Percentiles rank a stretch among this genome's conserved stretches.
phyloP scores from a whole-genome alignment of 176 grass and related monocot genomes.

The Eleusine indica region DNA sequence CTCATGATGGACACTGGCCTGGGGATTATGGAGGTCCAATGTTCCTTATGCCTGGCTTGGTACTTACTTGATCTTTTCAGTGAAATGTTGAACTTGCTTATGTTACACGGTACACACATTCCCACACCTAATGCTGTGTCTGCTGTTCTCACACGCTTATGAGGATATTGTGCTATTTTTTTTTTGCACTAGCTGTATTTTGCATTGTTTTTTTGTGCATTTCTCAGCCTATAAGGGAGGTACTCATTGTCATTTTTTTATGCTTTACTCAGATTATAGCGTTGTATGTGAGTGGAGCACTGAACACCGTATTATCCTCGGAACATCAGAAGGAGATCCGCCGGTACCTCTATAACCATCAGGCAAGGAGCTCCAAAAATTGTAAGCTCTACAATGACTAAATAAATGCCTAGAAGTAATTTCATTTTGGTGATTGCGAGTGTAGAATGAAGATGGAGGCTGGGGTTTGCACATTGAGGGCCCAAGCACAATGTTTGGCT shows the following conservation, averaged over 20 bases:
- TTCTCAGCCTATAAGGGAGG: background rate
- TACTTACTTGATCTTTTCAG: slow-evolving; percentile 34
- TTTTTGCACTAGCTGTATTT: background rate
- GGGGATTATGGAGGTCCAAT: slow-evolving; percentile 89
- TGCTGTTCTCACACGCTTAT: background rate
- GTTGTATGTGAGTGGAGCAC: slow-evolving; percentile 64
- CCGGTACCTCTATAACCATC: slow-evolving; percentile 93
- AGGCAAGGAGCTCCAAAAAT: slow-evolving; percentile 48
- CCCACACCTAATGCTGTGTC: background rate
- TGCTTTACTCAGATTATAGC: slow-evolving; percentile 65
- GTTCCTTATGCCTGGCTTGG: slow-evolving; percentile 90
- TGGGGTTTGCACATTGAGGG: slow-evolving; percentile 97
- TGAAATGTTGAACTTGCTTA: slow-evolving; percentile 7
- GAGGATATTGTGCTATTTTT: background rate
- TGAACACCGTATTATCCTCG: slow-evolving; percentile 66
- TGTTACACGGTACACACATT: background rate
- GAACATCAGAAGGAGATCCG: slow-evolving; percentile 83
- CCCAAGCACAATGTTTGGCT: slow-evolving; percentile 94
- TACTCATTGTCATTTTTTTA: slow-evolving; percentile 16
- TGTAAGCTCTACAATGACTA: slow-evolving; percentile 3
- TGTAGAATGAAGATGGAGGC: slow-evolving; percentile 90
- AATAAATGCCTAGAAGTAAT: slow-evolving; percentile 25
- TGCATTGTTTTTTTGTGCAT: background rate
- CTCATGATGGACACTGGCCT: slow-evolving; percentile 88
- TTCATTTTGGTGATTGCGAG: slow-evolving; percentile 32